phyloP scores from a whole-genome alignment of 2,329 filamentous ascomycete genomes.

The Fusarium acutatum region DNA sequence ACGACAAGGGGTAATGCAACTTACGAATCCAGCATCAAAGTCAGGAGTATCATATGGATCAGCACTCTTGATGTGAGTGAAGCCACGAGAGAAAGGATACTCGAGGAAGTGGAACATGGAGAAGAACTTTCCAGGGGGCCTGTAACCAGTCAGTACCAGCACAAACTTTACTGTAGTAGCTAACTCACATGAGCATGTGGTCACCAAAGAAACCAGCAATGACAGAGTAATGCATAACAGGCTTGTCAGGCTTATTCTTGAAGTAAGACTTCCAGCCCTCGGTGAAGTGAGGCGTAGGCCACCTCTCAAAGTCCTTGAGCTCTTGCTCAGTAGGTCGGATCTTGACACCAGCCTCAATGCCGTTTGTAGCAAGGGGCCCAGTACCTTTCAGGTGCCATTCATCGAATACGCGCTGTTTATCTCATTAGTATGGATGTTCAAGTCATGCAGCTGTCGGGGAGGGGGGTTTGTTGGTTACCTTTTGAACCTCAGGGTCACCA shows the following conservation, averaged over 20 bases:
- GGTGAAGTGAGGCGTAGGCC: constrained; percentile 79
- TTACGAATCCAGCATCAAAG: constrained; percentile 77
- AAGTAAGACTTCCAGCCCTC: constrained; percentile 84
- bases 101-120: constrained; percentile 86
- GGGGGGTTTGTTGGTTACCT: constrained; percentile 50
- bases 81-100: constrained; percentile 79
- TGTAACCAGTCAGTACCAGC: constrained; percentile 45
- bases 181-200: constrained; percentile 64
- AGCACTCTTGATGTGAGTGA: constrained; percentile 74
- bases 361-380: constrained; percentile 80
- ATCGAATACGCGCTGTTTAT: constrained; percentile 67
- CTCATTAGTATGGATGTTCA: not conserved
- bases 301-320: constrained; percentile 72
- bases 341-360: constrained; percentile 83
- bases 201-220: constrained; percentile 74
- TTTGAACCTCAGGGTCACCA: constrained; percentile 76
- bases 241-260: constrained; percentile 85
- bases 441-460: not conserved
- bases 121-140: constrained; percentile 82
- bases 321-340: constrained; percentile 75
- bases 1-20: not conserved
- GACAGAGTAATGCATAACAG: constrained; percentile 85
- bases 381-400: too few relatives aligned
- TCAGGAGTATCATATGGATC: constrained; percentile 79
- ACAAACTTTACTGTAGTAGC: accelerated